A percentile compares a stretch with the other conserved stretches of the same genome.
phyloP scores from a whole-genome alignment of 2,329 filamentous ascomycete species.

The Colletotrichum incanum region DNA sequence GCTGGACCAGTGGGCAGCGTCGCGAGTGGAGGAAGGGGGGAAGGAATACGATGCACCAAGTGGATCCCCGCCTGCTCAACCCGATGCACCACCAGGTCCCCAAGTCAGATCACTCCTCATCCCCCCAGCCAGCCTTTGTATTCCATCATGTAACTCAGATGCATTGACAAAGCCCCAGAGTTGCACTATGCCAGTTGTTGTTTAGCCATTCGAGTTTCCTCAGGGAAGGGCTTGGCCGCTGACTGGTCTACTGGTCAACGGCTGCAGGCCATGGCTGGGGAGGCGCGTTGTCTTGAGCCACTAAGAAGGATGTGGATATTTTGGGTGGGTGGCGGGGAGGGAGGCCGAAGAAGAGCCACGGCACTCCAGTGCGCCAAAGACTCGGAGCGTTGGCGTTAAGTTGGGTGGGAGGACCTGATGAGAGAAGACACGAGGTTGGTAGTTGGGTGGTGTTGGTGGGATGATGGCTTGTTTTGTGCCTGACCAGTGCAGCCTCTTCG shows the following conservation, averaged over 20 bases:
- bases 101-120: no score
- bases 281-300: conserved; percentile 8
- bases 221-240: neutral
- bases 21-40: conserved; percentile 15
- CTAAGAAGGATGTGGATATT: conserved; percentile 6
- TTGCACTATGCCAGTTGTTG: conserved; percentile 1
- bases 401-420: neutral
- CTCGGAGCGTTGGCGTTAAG: neutral
- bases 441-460: neutral
- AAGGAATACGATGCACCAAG: conserved; percentile 39
- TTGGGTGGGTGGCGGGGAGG: conserved; percentile 12
- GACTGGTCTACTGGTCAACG: conserved; percentile 17
- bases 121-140: conserved; percentile 1
- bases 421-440: conserved; percentile 8
- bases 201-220: neutral
- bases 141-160: neutral
- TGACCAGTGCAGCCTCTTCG: conserved; percentile 2
- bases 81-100: conserved; percentile 15
- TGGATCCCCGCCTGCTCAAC: conserved; percentile 29
- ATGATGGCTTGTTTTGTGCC: conserved; percentile 7
- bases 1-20: conserved; percentile 6
- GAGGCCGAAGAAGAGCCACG: conserved; percentile 7
- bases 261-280: conserved; percentile 5
- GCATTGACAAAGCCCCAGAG: neutral
- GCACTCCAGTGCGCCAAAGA: conserved; percentile 38